A percentile compares a stretch with the other conserved stretches of the same genome.
phyloP scores from a whole-genome alignment of 176 grass and related monocot species.

The Lolium perenne region DNA sequence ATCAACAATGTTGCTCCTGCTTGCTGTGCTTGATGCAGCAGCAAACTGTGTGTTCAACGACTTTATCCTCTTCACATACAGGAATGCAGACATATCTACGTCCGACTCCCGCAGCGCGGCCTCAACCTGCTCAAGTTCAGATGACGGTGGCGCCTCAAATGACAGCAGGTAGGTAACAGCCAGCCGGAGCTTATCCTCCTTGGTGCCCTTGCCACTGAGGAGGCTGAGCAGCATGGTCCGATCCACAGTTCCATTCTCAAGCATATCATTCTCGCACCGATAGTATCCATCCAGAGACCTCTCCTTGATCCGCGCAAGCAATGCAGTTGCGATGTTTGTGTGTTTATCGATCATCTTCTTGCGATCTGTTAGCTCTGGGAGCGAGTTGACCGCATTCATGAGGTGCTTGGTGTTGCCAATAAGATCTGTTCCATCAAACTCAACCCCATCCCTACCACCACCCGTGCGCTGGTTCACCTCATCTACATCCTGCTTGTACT shows the following conservation, averaged over 20 bases:
- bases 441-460: conserved; percentile 72
- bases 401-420: conserved; percentile 94
- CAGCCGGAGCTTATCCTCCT: conserved; percentile 89
- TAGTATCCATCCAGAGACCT: conserved; percentile 87
- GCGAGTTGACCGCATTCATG: conserved; percentile 93
- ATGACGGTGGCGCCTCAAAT: conserved; percentile 60
- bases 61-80: conserved; percentile 93
- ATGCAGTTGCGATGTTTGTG: conserved; percentile 80
- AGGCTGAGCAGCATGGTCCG: conserved; percentile 64
- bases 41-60: conserved; percentile 83
- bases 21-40: conserved; percentile 74
- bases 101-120: conserved; percentile 72
- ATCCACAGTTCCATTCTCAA: conserved; percentile 75
- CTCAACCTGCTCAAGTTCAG: conserved; percentile 88
- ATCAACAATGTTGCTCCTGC: conserved; percentile 87
- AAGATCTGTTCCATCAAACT: conserved; percentile 89
- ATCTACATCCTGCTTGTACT: conserved; percentile 96
- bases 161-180: conserved; percentile 91
- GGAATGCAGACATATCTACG: conserved; percentile 83
- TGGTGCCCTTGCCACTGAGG: conserved; percentile 84
- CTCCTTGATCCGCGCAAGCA: conserved; percentile 89
- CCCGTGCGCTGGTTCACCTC: conserved; percentile 86
- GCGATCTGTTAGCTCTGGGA: conserved; percentile 82
- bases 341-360: conserved; percentile 98
- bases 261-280: conserved; percentile 83